phyloP scores from a whole-genome alignment of 1,139 yeast genomes.

The Kodamaea plutei region DNA sequence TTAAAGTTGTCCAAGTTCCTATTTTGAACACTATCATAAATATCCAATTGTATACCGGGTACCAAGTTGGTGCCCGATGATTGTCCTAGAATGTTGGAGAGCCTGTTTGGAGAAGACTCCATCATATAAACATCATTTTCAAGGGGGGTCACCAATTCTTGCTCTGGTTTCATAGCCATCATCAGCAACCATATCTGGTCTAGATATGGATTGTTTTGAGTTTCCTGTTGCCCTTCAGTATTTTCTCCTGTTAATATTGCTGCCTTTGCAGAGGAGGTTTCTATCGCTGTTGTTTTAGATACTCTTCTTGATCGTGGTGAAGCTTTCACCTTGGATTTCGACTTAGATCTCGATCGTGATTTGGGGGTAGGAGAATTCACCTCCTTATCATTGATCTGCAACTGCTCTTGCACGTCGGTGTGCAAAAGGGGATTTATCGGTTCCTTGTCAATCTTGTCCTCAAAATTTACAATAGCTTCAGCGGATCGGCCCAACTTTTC shows the following conservation, averaged over 20 bases:
- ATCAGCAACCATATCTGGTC: conserved; percentile 17
- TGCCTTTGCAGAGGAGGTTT: neutral
- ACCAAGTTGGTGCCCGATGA: too few relatives aligned
- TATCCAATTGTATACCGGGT: too few relatives aligned
- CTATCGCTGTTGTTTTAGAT: conserved; percentile 6
- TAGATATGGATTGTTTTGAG: conserved; percentile 11
- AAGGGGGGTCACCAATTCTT: conserved; percentile 5
- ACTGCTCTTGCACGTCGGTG: neutral
- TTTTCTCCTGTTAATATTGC: too few relatives aligned
- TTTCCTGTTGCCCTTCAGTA: too few relatives aligned
- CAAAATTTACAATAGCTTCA: conserved; percentile 9
- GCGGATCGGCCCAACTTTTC: conserved; percentile 9
- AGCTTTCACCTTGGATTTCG: neutral
- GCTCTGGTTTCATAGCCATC: conserved; percentile 12
- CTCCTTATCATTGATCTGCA: neutral
- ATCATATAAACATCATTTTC: conserved; percentile 4
- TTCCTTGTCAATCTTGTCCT: conserved; percentile 8
- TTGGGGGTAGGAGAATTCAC: neutral
- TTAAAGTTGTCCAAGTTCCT: neutral
- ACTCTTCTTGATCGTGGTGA: neutral
- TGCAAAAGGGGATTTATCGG: conserved; percentile 7
- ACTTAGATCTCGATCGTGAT: too few relatives aligned
- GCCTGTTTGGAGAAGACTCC: conserved; percentile 1
- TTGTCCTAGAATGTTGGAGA: neutral
- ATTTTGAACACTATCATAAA: neutral